phyloP scores from a whole-genome alignment of 2,329 filamentous ascomycete species.

The Clathrospora elynae region DNA sequence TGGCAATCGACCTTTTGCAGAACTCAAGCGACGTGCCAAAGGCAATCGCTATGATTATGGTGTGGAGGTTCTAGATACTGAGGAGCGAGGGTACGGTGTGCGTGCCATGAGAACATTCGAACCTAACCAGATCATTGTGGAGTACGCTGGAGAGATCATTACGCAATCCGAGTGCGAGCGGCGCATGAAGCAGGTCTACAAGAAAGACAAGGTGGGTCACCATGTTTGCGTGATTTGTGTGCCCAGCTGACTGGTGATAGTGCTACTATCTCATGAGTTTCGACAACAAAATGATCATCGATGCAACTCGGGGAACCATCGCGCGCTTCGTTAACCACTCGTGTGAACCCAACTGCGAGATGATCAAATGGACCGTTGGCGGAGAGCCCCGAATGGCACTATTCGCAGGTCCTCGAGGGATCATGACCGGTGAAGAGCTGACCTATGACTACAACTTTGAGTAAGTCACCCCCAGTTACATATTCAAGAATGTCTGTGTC shows the following conservation, averaged over 20 bases:
- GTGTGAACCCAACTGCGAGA: constrained; percentile 92
- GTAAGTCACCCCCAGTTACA: constrained; percentile 47
- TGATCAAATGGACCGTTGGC: constrained; percentile 97
- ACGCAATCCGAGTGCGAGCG: constrained; percentile 91
- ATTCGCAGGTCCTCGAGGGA: constrained; percentile 86
- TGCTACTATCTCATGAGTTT: constrained; percentile 99
- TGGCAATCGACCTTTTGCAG: constrained; percentile 85
- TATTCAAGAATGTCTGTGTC: background rate
- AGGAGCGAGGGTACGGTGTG: constrained; percentile 87
- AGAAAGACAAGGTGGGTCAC: constrained; percentile 78
- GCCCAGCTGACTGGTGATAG: constrained; percentile 53
- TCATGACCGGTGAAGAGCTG: constrained; percentile 93
- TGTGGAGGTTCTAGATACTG: constrained; percentile 92
- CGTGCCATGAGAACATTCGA: constrained; percentile 87
- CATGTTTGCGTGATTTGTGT: background rate
- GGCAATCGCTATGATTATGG: constrained; percentile 89
- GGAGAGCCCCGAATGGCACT: constrained; percentile 95
- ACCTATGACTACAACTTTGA: constrained; percentile 90
- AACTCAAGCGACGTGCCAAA: constrained; percentile 68
- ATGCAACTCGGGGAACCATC: constrained; percentile 93
- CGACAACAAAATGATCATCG: constrained; percentile 97
- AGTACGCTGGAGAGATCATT: constrained; percentile 97
- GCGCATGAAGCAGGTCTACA: constrained; percentile 91
- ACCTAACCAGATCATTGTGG: constrained; percentile 93
- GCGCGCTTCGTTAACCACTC: constrained; percentile 98